phyloP scores from a whole-genome alignment of 1,284 basidiomycete species.

The Irpex lacteus region DNA sequence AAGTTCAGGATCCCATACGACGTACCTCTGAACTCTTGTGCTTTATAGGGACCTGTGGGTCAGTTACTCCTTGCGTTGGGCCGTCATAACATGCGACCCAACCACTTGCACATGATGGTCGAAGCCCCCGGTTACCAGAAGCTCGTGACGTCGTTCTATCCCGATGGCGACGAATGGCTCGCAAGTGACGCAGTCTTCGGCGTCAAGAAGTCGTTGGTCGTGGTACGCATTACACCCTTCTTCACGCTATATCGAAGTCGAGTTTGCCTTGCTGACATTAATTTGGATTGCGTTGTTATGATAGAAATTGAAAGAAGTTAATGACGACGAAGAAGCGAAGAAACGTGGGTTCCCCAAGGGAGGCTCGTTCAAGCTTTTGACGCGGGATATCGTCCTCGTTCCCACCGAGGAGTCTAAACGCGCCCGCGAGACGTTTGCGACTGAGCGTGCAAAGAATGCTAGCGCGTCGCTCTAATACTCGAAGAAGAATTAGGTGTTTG shows the following conservation, averaged over 20 bases:
- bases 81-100: constrained; percentile 78
- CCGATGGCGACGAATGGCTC: constrained; percentile 66
- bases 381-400: constrained; percentile 60
- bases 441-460: constrained; percentile 25
- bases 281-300: neutral
- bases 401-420: constrained; percentile 47
- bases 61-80: constrained; percentile 54
- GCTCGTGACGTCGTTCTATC: constrained; percentile 74
- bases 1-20: neutral
- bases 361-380: constrained; percentile 58
- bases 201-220: constrained; percentile 61
- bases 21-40: neutral
- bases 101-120: constrained; percentile 77
- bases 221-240: constrained; percentile 38
- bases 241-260: constrained; percentile 17
- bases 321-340: constrained; percentile 51
- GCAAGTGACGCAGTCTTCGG: constrained; percentile 77
- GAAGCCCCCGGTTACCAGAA: constrained; percentile 69
- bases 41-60: constrained; percentile 68
- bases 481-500: too few relatives aligned
- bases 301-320: constrained; percentile 48
- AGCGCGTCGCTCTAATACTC: neutral
- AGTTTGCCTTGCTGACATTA: constrained; percentile 18
- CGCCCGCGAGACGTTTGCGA: constrained; percentile 26
- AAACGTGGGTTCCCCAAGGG: constrained; percentile 61